Evolutionary conservation across 1,139 yeast species (phyloP), one percentile per base, ranked within the genome.

Genomic region (Taphrina communis): DNA sequence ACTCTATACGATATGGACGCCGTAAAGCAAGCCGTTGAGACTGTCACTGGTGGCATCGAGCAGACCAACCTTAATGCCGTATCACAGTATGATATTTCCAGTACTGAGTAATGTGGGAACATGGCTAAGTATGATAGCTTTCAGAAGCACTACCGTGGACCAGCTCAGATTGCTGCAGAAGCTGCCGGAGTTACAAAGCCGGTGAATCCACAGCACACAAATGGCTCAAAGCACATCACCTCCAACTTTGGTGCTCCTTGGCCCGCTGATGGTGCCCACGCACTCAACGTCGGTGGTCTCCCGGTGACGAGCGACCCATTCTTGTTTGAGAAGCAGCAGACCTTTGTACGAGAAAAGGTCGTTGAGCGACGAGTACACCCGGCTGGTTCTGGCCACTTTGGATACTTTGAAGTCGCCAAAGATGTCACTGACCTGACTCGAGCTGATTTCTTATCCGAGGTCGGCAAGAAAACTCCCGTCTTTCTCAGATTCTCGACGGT

Each of bases 361-460:
- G 87, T 87, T 11, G 88, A 85, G 77, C 78, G 88, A 75, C 86
- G 85, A 57, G 88, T 85, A 12, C 88, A 85, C 73, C 88, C 88
- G 52, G 85, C 84, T 75, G 88, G 88, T 68, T 83, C 86, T 39
- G 88, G 88, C 73, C 87, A 86, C 7, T 85, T 81, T 74, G 88
- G 88, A 46, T 80, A 80, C 74, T 85, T 85, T 74, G 86, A 84
- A 74, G 84, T 83, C 69, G 84, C 87, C 25, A 86, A 84, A 72
- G 85, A 84, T 66, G 80, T 84, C 70, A 77, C 84, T 4, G 87
- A 84, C 72, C 73, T 84, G 46, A 82, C 85, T 68, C 81, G 80
- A 19, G 84, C 86, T 38, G 80, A 80, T 55, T 82, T 83, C 74
- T 80, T 83, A 73, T 81, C 80, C 70, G 75, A 78, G 14, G 79